Base-by-base conservation (phyloP, 441 rosid species). In the Pelargonium cotyledonis region DNA sequence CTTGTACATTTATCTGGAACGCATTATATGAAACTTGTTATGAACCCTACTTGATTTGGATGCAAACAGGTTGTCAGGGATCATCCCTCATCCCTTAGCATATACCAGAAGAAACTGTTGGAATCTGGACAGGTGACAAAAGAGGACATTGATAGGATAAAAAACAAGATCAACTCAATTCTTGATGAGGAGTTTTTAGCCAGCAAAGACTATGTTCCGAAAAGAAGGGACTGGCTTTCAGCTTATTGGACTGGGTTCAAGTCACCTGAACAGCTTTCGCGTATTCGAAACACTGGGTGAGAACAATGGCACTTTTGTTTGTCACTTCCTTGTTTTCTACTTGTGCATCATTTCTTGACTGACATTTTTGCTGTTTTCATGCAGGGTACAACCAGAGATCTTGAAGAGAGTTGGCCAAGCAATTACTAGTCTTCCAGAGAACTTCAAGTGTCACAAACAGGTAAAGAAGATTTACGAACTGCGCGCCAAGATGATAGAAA, bases 391-490 rank as follows among this genome's bases (percentile, higher is more conserved):
- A 46, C 77, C 77, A 26, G 77, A 74, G 62, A 74, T 74, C 61
- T 60, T 74, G 66, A 74, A 74, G 55, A 74, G 40, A 43, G 77
- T 74, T 65, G 77, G 77, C 29, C 31, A 74, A 47, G 70, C 70
- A 11, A 74, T 74, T 40, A 65, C 73, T 14, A 35, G 67, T 3
- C 63, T 74, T 8, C 77, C 77, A 19, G 77, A 74, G 67, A 61
- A 2, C 44, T 65, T 74, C 11, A 74, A 70, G 55, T 66, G 43
- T 26, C 99, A 95, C 75, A 86, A 88, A 77, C 93, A 75, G 12
- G 99, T 95, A 31, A 92, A 85, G 80, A 95, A 88, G 82, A 90
- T 95, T 8, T 92, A 95, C 66, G 92, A 92, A 0, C 95, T 73
- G 44, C 95, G 97, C 69, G 90, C 86, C 1, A 92, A 89, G 68